Evolutionary conservation across 306 rosid genomes (phyloP), one percentile per base, ranked within the genome.

Genomic region (Hippophae tibetana): DNA sequence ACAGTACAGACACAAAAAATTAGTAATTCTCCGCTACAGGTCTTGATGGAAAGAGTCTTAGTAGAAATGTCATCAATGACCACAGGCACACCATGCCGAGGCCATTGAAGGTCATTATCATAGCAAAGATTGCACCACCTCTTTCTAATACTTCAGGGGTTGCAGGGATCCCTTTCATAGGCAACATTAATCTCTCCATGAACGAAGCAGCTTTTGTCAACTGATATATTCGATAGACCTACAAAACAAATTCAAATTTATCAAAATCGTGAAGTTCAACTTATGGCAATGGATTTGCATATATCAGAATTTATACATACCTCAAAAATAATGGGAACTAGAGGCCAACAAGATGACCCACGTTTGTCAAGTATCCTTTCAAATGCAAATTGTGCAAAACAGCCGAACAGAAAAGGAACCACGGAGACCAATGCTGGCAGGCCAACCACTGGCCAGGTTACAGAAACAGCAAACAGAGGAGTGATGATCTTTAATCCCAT

Each of bases 11-110:
- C 5, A 49, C 12, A 59, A 54, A 43, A 18, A 65, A 65, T 84
- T 79, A 92, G 84, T 92, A 92, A 31, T 85, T 84, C 69, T 87
- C 92, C 47, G 79, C 95, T 23, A 87, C 95, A 9, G 89, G 92
- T 65, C 96, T 78, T 47, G 98, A 85, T 65, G 98, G 98, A 67
- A 92, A 92, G 18, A 92, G 86, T 83, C 98, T 81, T 81, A 87
- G 50, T 60, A 92, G 92, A 77, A 92, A 85, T 7, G 96, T 74
- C 86, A 81, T 55, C 72, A 85, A 72, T 6, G 95, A 86, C 97
- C 92, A 89, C 49, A 89, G 85, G 77, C 95, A 89, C 67, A 85
- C 85, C 65, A 83, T 14, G 31, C 82, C 86, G 4, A 89, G 75
- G 51, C 69, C 18, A 58, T 80, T 90, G 69, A 86, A 84, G 46